phyloP scores from a whole-genome alignment of 257 asterid species.

The Lithospermum erythrorhizon region DNA sequence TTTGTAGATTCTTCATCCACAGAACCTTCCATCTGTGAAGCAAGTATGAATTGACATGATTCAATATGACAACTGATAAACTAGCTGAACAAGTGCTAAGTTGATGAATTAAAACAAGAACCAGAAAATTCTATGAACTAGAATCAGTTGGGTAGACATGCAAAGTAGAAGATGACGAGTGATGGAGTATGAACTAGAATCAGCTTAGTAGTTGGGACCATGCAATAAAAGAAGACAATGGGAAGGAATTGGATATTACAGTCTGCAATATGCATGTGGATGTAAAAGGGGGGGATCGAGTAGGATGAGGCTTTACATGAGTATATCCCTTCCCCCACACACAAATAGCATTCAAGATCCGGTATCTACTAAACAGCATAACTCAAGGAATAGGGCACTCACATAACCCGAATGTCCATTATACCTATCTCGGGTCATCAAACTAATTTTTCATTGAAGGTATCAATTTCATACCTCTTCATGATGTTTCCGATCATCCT shows the following conservation, averaged over 20 bases:
- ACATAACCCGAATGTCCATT: neutral
- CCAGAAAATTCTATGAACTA: neutral
- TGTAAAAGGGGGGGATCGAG: too few relatives aligned
- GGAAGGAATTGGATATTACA: too few relatives aligned
- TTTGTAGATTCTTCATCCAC: conserved; percentile 70
- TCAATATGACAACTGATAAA: neutral
- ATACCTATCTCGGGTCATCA: neutral
- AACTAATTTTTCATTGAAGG: neutral
- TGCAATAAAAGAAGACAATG: too few relatives aligned
- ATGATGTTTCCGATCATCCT: conserved; percentile 19
- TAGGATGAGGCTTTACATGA: too few relatives aligned
- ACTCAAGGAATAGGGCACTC: too few relatives aligned
- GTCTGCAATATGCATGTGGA: too few relatives aligned
- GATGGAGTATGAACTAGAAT: neutral
- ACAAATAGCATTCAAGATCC: too few relatives aligned
- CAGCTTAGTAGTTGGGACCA: neutral
- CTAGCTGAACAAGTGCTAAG: neutral
- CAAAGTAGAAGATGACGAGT: neutral
- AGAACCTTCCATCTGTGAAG: conserved; percentile 57
- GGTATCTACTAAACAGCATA: too few relatives aligned
- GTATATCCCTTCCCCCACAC: too few relatives aligned
- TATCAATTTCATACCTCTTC: conserved; percentile 12
- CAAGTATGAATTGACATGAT: neutral
- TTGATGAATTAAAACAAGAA: neutral
- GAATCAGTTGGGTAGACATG: neutral